These are phyloP conservation scores for Solanum microdontum DNA, from an alignment of 257 asterid species.

Conservation along the genomic window DNA sequence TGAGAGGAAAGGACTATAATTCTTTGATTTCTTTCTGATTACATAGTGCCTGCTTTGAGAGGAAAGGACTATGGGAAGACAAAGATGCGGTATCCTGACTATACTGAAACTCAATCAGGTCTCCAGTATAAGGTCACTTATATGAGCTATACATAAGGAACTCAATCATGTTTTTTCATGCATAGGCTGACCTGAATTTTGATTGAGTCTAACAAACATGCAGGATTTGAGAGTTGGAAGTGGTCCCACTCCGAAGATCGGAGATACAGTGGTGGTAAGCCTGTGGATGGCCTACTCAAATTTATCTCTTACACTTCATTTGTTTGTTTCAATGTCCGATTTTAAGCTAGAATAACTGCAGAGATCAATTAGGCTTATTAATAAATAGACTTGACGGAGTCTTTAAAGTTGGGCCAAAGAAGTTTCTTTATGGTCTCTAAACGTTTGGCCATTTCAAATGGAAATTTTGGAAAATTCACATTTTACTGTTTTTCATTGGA, in stretches of 20 bases:
- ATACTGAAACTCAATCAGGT: slow-evolving; percentile 71
- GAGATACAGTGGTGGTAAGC: slow-evolving; percentile 84
- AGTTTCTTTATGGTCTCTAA: not conserved
- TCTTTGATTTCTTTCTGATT: slow-evolving; percentile 30
- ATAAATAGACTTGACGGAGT: not conserved
- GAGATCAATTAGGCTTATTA: not conserved
- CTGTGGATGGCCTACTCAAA: not conserved
- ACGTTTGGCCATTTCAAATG: not conserved
- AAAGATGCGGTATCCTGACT: slow-evolving; percentile 89
- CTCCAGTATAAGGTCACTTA: slow-evolving; percentile 85
- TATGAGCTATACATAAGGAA: slow-evolving; percentile 8
- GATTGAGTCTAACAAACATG: slow-evolving; percentile 15
- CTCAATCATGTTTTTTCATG: slow-evolving; percentile 9
- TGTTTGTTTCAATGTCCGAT: not conserved
- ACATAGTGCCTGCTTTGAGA: slow-evolving; percentile 92
- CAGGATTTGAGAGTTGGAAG: slow-evolving; percentile 84
- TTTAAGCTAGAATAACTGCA: not conserved
- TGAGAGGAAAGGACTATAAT: slow-evolving; percentile 73
- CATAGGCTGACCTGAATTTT: not conserved
- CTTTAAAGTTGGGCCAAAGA: not conserved
- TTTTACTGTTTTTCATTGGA: not conserved
- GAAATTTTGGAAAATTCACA: not conserved
- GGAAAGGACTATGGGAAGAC: slow-evolving; percentile 97
- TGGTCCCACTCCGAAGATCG: slow-evolving; percentile 69
- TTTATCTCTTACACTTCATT: not conserved